Conservation (phyloP, 2,329 filamentous ascomycete species). For the Diaporthe sp. region DNA sequence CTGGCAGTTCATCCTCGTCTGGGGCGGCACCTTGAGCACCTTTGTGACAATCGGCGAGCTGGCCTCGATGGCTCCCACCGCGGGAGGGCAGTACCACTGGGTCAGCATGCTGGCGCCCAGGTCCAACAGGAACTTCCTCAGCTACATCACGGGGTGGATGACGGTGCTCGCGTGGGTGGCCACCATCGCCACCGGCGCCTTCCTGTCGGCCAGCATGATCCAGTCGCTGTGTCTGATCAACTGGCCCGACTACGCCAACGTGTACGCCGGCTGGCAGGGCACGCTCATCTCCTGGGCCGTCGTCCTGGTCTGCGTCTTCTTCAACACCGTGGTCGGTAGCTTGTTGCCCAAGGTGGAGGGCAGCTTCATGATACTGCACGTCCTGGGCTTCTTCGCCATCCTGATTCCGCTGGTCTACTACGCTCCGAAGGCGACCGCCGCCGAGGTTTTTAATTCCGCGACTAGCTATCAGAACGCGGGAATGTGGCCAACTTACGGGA, state of each 20-base stretch:
- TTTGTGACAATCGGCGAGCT: slow-evolving; percentile 63
- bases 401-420: slow-evolving; percentile 58
- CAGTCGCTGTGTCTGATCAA: slow-evolving; percentile 45
- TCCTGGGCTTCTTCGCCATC: slow-evolving; percentile 57
- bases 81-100: slow-evolving; percentile 69
- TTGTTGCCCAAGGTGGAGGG: slow-evolving; percentile 45
- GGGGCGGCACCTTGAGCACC: slow-evolving; percentile 55
- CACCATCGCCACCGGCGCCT: slow-evolving; percentile 42
- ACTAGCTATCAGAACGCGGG: slow-evolving; percentile 58
- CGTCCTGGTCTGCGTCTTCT: slow-evolving; percentile 41
- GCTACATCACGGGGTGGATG: slow-evolving; percentile 48
- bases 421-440: slow-evolving; percentile 48
- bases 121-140: slow-evolving; percentile 44
- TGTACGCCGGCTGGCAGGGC: slow-evolving; percentile 43
- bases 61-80: slow-evolving; percentile 68
- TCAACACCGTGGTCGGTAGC: slow-evolving; percentile 45
- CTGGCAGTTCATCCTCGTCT: slow-evolving; percentile 58
- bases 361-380: slow-evolving; percentile 47
- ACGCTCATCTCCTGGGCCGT: slow-evolving; percentile 46
- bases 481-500: slow-evolving; percentile 57
- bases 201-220: slow-evolving; percentile 42
- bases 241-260: slow-evolving; percentile 40
- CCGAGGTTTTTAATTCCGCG: slow-evolving; percentile 56
- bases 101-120: slow-evolving; percentile 46
- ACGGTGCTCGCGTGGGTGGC: slow-evolving; percentile 46